phyloP scores from a whole-genome alignment of 345 rosid species.

The Balakata baccata region DNA sequence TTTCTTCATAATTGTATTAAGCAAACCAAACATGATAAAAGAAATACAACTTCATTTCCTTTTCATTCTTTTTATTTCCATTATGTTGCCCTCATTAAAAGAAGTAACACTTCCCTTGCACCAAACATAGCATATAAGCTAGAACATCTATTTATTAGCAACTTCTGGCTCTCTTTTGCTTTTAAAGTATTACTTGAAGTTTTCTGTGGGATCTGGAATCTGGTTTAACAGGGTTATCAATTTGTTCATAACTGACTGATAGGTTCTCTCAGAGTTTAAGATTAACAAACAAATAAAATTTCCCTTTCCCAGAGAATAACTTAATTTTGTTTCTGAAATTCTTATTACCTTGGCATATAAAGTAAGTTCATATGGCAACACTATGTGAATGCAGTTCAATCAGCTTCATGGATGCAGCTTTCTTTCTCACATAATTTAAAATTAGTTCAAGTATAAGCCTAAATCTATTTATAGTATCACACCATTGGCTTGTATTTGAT shows the following conservation, averaged over 20 bases:
- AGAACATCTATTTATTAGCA: background rate
- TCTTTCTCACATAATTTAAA: background rate
- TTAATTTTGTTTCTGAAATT: background rate
- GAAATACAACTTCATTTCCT: too few relatives aligned
- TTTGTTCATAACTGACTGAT: background rate
- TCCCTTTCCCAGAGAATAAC: background rate
- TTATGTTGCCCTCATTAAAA: too few relatives aligned
- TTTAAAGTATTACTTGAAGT: background rate
- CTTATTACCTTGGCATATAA: background rate
- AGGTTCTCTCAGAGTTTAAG: background rate
- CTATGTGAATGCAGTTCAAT: background rate
- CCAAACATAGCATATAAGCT: background rate
- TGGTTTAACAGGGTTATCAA: background rate
- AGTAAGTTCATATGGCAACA: background rate
- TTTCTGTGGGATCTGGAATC: background rate
- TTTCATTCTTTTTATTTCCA: too few relatives aligned
- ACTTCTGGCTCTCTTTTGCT: background rate
- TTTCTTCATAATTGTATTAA: too few relatives aligned
- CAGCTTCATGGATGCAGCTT: background rate
- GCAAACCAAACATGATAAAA: too few relatives aligned
- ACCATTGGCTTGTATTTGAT: too few relatives aligned
- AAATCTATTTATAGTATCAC: too few relatives aligned
- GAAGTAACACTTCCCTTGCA: too few relatives aligned
- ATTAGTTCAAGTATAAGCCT: background rate
- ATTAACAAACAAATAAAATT: background rate